Evolutionary conservation across 2,329 filamentous ascomycete genomes (phyloP).

Genomic region (Cryphonectria radicalis): DNA sequence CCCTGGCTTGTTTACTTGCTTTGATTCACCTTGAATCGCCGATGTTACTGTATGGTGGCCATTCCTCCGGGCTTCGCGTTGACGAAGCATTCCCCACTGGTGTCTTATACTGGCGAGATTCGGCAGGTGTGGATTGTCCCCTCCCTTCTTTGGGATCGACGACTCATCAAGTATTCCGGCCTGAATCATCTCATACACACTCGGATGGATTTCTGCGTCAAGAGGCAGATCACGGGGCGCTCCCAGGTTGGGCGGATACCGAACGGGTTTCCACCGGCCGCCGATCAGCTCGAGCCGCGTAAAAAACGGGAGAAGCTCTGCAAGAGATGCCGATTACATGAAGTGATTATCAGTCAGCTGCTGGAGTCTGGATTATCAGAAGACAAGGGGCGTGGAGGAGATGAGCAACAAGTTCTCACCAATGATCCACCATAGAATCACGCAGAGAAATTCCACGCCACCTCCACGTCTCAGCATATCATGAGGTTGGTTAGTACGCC

Average conservation of each 20-base stretch:
- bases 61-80: not conserved
- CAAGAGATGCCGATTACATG: not conserved
- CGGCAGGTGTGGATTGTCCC: not conserved
- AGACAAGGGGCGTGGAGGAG: too few relatives aligned
- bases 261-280: not conserved
- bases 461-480: not conserved
- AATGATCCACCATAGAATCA: not conserved
- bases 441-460: not conserved
- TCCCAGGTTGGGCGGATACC: not conserved
- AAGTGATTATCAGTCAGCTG: not conserved
- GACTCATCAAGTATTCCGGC: not conserved
- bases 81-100: not conserved
- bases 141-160: not conserved
- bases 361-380: too few relatives aligned
- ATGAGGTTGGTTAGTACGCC: not conserved
- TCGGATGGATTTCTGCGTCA: not conserved
- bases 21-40: not conserved
- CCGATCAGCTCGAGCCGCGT: not conserved
- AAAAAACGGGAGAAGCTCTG: not conserved
- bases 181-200: not conserved
- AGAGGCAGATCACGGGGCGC: not conserved
- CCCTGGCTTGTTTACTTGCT: not conserved
- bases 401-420: not conserved
- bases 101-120: not conserved
- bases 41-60: too few relatives aligned